Conservation (phyloP, 257 asterid species). For the Eucommia ulmoides region DNA sequence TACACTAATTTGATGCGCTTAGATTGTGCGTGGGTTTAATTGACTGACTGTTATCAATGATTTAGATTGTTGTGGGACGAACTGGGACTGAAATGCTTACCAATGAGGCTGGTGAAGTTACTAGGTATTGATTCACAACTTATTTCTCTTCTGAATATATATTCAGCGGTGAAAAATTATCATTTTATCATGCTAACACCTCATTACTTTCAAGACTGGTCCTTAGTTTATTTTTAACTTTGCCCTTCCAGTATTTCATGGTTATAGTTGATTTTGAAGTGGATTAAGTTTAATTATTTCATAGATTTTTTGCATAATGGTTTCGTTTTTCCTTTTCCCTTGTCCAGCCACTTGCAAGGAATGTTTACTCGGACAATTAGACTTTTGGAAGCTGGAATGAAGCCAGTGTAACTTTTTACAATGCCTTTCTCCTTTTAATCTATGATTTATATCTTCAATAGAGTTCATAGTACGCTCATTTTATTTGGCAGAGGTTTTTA, state of each 20-base stretch:
- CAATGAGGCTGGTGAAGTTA: conserved; percentile 95
- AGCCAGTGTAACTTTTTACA: conserved; percentile 61
- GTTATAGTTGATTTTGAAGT: background rate
- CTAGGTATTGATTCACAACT: conserved; percentile 64
- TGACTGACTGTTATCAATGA: conserved; percentile 1
- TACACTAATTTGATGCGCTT: no score
- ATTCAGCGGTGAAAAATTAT: background rate
- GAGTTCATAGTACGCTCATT: background rate
- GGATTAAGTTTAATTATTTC: background rate
- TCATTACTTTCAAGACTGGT: no score
- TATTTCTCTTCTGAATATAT: background rate
- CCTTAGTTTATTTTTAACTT: no score
- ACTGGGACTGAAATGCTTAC: conserved; percentile 89
- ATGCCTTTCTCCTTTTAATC: conserved; percentile 4
- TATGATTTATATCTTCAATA: background rate
- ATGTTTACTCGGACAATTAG: conserved; percentile 91
- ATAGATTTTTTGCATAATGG: no score
- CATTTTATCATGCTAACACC: background rate
- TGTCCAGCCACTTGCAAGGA: conserved; percentile 80
- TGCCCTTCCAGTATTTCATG: no score
- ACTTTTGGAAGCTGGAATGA: conserved; percentile 97
- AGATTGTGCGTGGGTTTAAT: conserved; percentile 2
- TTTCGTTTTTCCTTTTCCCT: background rate
- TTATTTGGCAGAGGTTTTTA: conserved; percentile 7
- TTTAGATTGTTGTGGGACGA: conserved; percentile 94